These are phyloP conservation scores for Austroboletus niveus DNA, from an alignment of 1,284 basidiomycete genomes.

Conservation along the genomic window DNA sequence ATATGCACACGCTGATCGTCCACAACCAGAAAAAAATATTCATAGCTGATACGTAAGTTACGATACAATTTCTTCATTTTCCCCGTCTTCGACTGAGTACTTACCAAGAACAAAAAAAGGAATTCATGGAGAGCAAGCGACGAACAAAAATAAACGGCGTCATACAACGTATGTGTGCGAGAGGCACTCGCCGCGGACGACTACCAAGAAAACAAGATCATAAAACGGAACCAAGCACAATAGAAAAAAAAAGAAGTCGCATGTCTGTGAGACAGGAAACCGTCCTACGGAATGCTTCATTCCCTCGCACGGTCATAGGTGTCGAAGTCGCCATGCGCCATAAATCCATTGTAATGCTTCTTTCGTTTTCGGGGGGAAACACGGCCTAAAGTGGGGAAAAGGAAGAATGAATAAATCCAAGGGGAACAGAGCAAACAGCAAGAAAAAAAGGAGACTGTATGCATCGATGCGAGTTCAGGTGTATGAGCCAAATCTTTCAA, in stretches of 20 bases:
- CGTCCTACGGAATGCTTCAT: slow-evolving; percentile 1
- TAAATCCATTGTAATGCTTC: slow-evolving; percentile 16
- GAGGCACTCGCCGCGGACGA: slow-evolving; percentile 2
- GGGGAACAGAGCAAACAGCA: slow-evolving; percentile 13
- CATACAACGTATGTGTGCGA: slow-evolving; percentile 21
- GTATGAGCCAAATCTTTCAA: slow-evolving; percentile 3
- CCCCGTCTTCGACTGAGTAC: slow-evolving; percentile 9
- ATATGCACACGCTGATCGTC: too few species aligned
- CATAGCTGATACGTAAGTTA: slow-evolving; percentile 37
- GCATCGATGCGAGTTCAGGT: slow-evolving; percentile 9
- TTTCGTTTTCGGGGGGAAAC: slow-evolving; percentile 18
- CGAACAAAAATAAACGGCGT: neutral
- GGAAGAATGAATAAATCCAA: slow-evolving; percentile 52
- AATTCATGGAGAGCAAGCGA: neutral
- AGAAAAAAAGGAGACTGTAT: slow-evolving; percentile 12
- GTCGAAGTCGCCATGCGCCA: slow-evolving; percentile 12
- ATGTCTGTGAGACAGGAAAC: neutral
- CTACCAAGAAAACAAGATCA: slow-evolving; percentile 4
- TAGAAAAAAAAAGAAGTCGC: neutral
- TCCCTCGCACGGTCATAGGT: slow-evolving; percentile 8
- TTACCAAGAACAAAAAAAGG: slow-evolving; percentile 2
- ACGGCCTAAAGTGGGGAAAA: slow-evolving; percentile 36
- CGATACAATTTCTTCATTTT: slow-evolving; percentile 25
- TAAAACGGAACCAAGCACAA: slow-evolving; percentile 24
- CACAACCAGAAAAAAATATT: slow-evolving; percentile 18